Percentiles rank a stretch among this genome's conserved stretches.
Conservation (phyloP, 1,284 basidiomycete species). For the Trichosporon faecale region DNA sequence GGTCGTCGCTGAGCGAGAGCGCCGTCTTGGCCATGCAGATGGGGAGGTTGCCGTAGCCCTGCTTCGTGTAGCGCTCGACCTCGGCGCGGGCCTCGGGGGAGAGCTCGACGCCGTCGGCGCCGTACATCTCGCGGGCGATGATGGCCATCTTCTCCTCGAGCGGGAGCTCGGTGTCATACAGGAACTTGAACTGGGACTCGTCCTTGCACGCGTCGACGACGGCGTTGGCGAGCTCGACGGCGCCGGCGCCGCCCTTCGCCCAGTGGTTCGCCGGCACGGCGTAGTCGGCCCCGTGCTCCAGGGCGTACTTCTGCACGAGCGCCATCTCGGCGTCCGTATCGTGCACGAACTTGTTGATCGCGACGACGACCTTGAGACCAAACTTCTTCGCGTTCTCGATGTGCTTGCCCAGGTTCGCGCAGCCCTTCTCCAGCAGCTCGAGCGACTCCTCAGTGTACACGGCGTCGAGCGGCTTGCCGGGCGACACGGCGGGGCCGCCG, state of each 20-base stretch:
- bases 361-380: slow-evolving; percentile 94
- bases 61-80: slow-evolving; percentile 84
- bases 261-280: slow-evolving; percentile 96
- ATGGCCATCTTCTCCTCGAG: slow-evolving; percentile 83
- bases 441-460: slow-evolving; percentile 94
- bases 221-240: slow-evolving; percentile 79
- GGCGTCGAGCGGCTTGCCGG: slow-evolving; percentile 89
- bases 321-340: slow-evolving; percentile 89
- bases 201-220: slow-evolving; percentile 80
- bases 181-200: slow-evolving; percentile 78
- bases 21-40: slow-evolving; percentile 99
- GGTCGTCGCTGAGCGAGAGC: slow-evolving; percentile 91
- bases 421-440: slow-evolving; percentile 84
- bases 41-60: slow-evolving; percentile 56
- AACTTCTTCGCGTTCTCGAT: slow-evolving; percentile 95
- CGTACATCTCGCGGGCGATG: slow-evolving; percentile 86
- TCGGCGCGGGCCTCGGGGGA: slow-evolving; percentile 80
- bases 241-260: slow-evolving; percentile 88
- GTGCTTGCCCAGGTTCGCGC: slow-evolving; percentile 88
- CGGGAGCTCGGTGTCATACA: slow-evolving; percentile 78
- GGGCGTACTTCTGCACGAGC: slow-evolving; percentile 74
- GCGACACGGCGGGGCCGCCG: slow-evolving; percentile 93
- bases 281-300: slow-evolving; percentile 86
- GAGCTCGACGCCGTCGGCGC: slow-evolving; percentile 81
- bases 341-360: slow-evolving; percentile 91